These are phyloP conservation scores for Rugosomyces carneus DNA, from an alignment of 1,284 basidiomycete species.

Conservation along the genomic window DNA sequence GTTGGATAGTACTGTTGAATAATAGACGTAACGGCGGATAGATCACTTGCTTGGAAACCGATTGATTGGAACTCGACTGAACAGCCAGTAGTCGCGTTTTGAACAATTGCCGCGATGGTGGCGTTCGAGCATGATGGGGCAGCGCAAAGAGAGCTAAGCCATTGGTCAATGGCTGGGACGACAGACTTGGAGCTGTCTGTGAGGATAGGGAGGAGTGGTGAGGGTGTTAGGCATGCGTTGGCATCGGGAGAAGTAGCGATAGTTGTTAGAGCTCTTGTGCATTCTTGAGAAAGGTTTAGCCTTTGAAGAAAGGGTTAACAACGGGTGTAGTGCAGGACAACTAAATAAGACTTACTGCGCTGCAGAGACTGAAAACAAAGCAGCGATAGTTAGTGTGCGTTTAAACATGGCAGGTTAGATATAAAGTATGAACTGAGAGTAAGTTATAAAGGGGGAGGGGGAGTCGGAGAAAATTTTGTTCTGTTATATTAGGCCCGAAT, in stretches of 20 bases:
- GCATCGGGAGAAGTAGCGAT: constrained; percentile 14
- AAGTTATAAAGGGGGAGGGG: too few species aligned
- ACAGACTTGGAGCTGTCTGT: constrained; percentile 8
- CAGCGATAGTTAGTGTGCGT: neutral
- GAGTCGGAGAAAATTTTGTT: too few species aligned
- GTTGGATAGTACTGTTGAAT: constrained; percentile 14
- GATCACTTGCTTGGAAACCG: constrained; percentile 6
- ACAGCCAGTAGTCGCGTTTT: constrained; percentile 12
- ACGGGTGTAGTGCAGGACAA: neutral
- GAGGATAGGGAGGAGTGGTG: constrained; percentile 12
- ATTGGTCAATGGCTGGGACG: constrained; percentile 15
- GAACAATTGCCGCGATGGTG: constrained; percentile 13
- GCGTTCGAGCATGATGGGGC: constrained; percentile 13
- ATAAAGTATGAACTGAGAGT: too few species aligned
- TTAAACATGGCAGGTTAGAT: neutral
- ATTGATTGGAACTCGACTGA: constrained; percentile 7
- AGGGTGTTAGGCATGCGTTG: constrained; percentile 10
- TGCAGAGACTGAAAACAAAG: neutral
- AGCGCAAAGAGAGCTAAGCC: constrained; percentile 14
- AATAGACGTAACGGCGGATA: neutral
- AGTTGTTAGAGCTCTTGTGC: constrained; percentile 9
- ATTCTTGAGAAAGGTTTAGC: constrained; percentile 11
- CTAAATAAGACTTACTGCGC: neutral
- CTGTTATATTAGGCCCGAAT: too few species aligned
- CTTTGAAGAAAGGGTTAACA: constrained; percentile 6